Evolutionary conservation across 768 basidiomycete species (phyloP).

Genomic region (Leccinum sublutescens): DNA sequence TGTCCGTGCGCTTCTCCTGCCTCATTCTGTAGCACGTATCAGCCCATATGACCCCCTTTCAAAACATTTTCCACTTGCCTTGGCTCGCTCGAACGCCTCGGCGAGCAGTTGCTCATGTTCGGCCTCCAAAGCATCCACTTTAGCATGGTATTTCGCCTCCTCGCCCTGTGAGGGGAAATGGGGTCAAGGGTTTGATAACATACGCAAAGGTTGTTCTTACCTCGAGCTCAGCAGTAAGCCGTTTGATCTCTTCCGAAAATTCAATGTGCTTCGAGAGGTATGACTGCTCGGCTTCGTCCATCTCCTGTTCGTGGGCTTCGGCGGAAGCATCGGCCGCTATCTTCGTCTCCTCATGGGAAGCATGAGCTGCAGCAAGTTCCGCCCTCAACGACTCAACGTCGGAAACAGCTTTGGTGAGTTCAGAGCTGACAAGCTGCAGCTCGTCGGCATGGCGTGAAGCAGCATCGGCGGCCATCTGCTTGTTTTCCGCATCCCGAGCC

Average conservation of each 20-base stretch:
- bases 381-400: conserved; percentile 46
- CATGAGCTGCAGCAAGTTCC: conserved; percentile 45
- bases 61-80: conserved; percentile 44
- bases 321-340: conserved; percentile 43
- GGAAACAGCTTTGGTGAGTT: conserved; percentile 42
- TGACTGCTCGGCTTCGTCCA: conserved; percentile 52
- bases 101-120: conserved; percentile 62
- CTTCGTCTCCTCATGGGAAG: conserved; percentile 49
- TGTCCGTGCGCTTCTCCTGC: conserved; percentile 66
- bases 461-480: conserved; percentile 39
- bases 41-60: neutral
- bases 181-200: neutral
- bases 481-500: conserved; percentile 47
- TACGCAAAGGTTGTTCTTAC: conserved; percentile 37
- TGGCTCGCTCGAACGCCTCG: conserved; percentile 75
- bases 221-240: conserved; percentile 61
- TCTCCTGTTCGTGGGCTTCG: conserved; percentile 45
- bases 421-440: conserved; percentile 43
- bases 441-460: conserved; percentile 46
- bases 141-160: conserved; percentile 64
- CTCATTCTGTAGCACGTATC: conserved; percentile 49
- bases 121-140: conserved; percentile 61
- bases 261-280: conserved; percentile 51
- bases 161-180: conserved; percentile 47
- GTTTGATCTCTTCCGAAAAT: conserved; percentile 53